Evolutionary conservation across 129 eudicot species (phyloP).

Genomic region (Helianthus annuus): HanXRQr2.0-SUNRISE NC_035435.2:80475908-80476407

Average conservation of each 20-base stretch:
- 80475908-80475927: constrained; percentile 87
- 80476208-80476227: constrained; percentile 7
- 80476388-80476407: constrained; percentile 1
- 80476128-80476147: constrained; percentile 94
- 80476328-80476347: neutral
- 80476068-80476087: constrained; percentile 82
- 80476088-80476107: constrained; percentile 92
- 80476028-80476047: neutral
- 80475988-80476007: constrained; percentile 77
- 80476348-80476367: neutral
- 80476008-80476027: constrained; percentile 9
- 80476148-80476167: constrained; percentile 20
- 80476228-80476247: neutral
- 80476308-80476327: neutral
- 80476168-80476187: constrained; percentile 7
- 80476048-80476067: constrained; percentile 26
- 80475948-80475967: constrained; percentile 88
- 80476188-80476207: constrained; percentile 7
- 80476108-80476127: constrained; percentile 81
- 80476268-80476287: neutral
- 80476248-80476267: constrained; percentile 14
- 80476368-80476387: neutral
- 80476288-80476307: constrained; percentile 4
- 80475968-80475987: constrained; percentile 98
- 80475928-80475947: constrained; percentile 86